Percentiles rank a stretch among this genome's conserved stretches.
Conservation (phyloP, 2,329 filamentous ascomycete species). For the Fusarium annulatum region DNA sequence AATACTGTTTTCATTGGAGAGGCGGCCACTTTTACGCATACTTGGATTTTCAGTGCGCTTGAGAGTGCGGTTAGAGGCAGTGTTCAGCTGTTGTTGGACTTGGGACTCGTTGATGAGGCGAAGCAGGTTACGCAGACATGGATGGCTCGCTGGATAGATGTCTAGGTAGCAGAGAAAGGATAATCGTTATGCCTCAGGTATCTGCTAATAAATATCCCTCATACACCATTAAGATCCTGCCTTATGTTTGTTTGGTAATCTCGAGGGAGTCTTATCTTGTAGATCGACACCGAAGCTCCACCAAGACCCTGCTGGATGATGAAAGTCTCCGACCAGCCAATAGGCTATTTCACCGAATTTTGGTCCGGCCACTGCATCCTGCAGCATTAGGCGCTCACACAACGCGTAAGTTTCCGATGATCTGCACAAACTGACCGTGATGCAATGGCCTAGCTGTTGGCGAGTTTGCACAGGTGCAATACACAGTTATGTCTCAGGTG, state of each 20-base stretch:
- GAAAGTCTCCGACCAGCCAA: neutral
- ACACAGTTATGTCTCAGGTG: no score
- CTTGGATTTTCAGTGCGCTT: constrained; percentile 62
- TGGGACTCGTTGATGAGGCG: constrained; percentile 70
- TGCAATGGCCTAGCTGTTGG: rapidly evolving
- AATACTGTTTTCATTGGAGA: constrained; percentile 49
- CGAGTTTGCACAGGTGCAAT: rapidly evolving
- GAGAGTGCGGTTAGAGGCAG: constrained; percentile 67
- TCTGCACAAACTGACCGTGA: neutral
- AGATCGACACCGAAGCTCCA: neutral
- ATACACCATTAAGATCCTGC: neutral
- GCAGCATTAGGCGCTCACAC: neutral
- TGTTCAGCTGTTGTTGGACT: constrained; percentile 63
- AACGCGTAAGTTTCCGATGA: neutral
- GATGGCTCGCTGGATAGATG: constrained; percentile 67
- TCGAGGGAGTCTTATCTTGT: neutral
- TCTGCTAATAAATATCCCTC: neutral
- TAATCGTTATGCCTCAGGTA: rapidly evolving
- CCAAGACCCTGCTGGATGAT: neutral
- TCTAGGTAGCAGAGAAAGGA: neutral
- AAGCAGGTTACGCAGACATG: constrained; percentile 66
- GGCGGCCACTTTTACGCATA: constrained; percentile 65
- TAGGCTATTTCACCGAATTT: neutral
- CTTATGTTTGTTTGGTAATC: no score
- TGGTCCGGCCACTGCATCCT: neutral